Evolutionary conservation across 805 yeast genomes (phyloP).

Genomic region (Blastobotrys americana): DNA sequence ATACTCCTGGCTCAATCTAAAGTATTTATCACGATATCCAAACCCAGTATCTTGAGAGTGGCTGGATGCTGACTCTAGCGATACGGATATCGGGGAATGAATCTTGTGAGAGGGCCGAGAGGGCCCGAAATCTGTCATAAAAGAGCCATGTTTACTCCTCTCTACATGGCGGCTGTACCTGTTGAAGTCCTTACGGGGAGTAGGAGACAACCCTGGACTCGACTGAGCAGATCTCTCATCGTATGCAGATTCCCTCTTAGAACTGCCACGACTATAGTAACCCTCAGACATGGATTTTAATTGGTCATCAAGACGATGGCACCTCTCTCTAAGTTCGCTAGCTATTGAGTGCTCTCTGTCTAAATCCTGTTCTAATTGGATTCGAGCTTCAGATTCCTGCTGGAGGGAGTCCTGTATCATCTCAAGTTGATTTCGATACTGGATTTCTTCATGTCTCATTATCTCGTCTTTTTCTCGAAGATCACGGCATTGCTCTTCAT

Average conservation of each 20-base stretch:
- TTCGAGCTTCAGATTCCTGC: not conserved
- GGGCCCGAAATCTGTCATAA: not conserved
- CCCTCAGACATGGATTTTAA: not conserved
- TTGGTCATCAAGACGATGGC: not conserved
- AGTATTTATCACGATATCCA: not conserved
- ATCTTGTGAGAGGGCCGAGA: not conserved
- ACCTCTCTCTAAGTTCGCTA: not conserved
- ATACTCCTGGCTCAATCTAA: not conserved
- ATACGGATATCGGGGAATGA: not conserved
- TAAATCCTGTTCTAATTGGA: not conserved
- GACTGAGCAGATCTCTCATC: not conserved
- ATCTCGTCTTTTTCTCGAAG: not conserved
- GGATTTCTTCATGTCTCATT: not conserved
- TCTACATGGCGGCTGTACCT: not conserved
- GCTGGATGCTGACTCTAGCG: not conserved
- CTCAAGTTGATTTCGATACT: not conserved
- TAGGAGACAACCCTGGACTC: not conserved
- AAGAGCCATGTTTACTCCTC: not conserved
- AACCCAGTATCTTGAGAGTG: not conserved
- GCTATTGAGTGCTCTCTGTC: not conserved
- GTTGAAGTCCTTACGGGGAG: no score
- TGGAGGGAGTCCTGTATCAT: not conserved
- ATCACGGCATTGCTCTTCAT: conserved; percentile 2
- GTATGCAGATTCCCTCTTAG: not conserved
- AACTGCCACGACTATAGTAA: not conserved